Base-by-base conservation (phyloP, 2,329 filamentous ascomycete species). In the Botrytis medusae region DNA sequence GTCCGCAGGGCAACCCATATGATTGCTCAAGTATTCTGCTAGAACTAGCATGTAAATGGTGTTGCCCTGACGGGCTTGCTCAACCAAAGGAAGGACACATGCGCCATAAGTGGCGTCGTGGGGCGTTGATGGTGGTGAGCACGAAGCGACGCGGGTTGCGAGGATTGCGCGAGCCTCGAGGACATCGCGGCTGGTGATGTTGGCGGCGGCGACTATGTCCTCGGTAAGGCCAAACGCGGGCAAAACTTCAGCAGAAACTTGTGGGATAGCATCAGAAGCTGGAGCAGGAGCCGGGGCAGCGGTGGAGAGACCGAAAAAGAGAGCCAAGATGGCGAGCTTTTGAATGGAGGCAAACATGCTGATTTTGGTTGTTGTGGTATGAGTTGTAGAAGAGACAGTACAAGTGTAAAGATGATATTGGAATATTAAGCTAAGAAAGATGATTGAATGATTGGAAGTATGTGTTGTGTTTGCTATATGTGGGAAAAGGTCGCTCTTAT, bases 61-160 rank as follows among this genome's bases (percentile, higher is more conserved):
- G 25, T 51, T 51, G 0, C 46, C 48, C 10, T 51, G 0, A 25
- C 48, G 48, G 48, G 48, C 48, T 25, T 0, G 0, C 22, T 51
- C 48, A 25, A 51, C 12, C 12, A 51, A n/a, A n/a, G 48, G 48
- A 51, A 51, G 25, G 8, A 14, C 25, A 0, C 48, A 51, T 0
- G 48, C 48, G 12, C 48, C 48, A 4, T 51, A 51, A n/a, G 48
- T 51, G 25, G 48, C 25, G 12, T 51, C 25, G 48, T n/a, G 1
- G 12, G 48, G 48, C 9, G 9, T 1, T 0, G 0, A 6, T n/a
- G 25, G 48, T 14, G 48, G 48, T 6, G 0, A 2, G 48, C 48
- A 51, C 1, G 48, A 14, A n/a, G 10, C 25, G 25, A 12, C 4
- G 25, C 48, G 48, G 0, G 48, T 14, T 51, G 25, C 25, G 25